phyloP scores from a whole-genome alignment of 2,329 filamentous ascomycete genomes.

The Calonectria hawksworthii region DNA sequence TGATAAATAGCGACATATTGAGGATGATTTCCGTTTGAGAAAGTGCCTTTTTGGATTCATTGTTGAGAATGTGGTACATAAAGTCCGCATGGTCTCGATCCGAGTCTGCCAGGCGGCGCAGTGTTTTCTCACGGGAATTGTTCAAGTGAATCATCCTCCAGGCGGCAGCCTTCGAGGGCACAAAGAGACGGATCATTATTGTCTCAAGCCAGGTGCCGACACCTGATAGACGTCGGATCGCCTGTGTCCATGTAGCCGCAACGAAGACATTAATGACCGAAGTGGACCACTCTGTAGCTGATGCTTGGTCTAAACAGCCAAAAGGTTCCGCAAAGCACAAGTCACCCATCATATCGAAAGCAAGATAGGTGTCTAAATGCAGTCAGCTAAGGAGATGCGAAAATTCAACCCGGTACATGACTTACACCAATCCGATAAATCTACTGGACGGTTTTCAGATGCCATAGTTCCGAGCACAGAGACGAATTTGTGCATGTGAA shows the following conservation, averaged over 20 bases:
- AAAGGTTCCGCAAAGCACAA: slow-evolving; percentile 1
- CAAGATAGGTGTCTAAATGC: neutral
- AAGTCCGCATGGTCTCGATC: slow-evolving; percentile 9
- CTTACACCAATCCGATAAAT: slow-evolving; percentile 2
- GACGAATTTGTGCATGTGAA: neutral
- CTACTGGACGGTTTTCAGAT: neutral
- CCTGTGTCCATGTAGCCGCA: neutral
- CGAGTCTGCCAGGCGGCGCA: neutral
- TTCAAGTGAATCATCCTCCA: neutral
- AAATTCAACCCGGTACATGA: neutral
- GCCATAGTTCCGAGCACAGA: neutral
- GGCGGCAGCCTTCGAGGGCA: neutral
- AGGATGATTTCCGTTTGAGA: slow-evolving; percentile 6
- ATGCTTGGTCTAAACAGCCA: neutral
- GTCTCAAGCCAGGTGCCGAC: neutral
- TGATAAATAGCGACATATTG: neutral
- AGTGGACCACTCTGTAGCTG: neutral
- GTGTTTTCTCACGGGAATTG: slow-evolving; percentile 4
- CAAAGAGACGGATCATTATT: neutral
- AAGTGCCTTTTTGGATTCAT: slow-evolving; percentile 2
- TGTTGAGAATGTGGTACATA: slow-evolving; percentile 13
- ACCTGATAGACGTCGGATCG: neutral
- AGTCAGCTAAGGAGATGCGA: neutral
- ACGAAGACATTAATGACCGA: slow-evolving; percentile 2
- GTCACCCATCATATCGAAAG: neutral